Percentiles rank a stretch among this genome's conserved stretches.
Evolutionary conservation across 495 filamentous ascomycete species (phyloP).

Genomic region (Cudoniella acicularis): DNA sequence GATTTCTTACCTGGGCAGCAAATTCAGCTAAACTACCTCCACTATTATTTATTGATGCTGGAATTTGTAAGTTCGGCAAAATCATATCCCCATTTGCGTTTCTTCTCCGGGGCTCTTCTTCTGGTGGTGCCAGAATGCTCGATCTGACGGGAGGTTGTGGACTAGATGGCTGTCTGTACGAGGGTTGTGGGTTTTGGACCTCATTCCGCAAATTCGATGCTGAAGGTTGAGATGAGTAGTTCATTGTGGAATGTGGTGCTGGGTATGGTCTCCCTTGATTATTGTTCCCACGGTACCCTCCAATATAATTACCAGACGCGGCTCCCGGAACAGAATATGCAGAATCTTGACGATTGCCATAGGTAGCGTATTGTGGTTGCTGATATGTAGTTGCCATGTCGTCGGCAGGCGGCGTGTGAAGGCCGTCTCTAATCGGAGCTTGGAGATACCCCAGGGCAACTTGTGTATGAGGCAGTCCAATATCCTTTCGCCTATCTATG

Average conservation of each 20-base stretch:
- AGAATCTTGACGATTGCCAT: conserved; percentile 35
- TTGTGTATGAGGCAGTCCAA: conserved; percentile 1
- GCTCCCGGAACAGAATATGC: conserved; percentile 26
- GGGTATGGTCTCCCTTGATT: conserved; percentile 17
- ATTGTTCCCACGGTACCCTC: conserved; percentile 20
- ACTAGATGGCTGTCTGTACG: conserved; percentile 29
- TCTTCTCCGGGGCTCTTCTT: conserved; percentile 25
- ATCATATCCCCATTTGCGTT: conserved; percentile 43
- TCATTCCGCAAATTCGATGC: conserved; percentile 12
- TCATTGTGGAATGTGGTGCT: conserved; percentile 9
- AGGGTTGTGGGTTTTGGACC: conserved; percentile 29
- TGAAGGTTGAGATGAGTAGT: conserved; percentile 10
- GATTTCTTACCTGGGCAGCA: conserved; percentile 66
- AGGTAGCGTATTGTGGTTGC: conserved; percentile 33
- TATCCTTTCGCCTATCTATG: conserved; percentile 17
- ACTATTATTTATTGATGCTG: conserved; percentile 66
- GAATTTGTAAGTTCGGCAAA: conserved; percentile 64
- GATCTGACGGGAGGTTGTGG: conserved; percentile 8
- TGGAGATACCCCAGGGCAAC: conserved; percentile 14
- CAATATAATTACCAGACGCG: conserved; percentile 12
- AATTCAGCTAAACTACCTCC: conserved; percentile 77
- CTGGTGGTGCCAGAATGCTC: conserved; percentile 20
- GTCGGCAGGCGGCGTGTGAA: conserved; percentile 48
- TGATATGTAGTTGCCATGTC: conserved; percentile 45
- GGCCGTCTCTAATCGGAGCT: conserved; percentile 30